Conservation (phyloP, 2,329 filamentous ascomycete species). For the Aspergillus hiratsukae region DNA sequence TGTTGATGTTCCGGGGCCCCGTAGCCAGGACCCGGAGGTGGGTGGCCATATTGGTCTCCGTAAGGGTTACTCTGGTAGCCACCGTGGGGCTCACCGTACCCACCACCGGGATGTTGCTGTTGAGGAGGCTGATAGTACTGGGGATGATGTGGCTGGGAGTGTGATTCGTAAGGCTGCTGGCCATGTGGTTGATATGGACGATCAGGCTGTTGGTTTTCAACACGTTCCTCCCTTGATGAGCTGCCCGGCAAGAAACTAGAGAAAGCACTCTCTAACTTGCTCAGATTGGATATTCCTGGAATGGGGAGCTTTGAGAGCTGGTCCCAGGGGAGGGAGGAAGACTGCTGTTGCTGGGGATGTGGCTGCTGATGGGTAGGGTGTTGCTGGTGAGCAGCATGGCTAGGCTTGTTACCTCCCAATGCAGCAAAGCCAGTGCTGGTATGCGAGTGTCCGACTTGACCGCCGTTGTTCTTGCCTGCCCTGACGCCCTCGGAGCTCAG, state of each 20-base stretch:
- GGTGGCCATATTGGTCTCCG: slow-evolving; percentile 3
- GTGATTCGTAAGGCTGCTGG: slow-evolving; percentile 3
- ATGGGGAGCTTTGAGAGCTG: slow-evolving; percentile 32
- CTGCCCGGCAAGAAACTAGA: slow-evolving; percentile 27
- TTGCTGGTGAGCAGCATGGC: slow-evolving; percentile 20
- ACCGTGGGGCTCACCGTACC: neutral
- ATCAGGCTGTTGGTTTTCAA: slow-evolving; percentile 5
- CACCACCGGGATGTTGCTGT: neutral
- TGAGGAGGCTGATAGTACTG: neutral
- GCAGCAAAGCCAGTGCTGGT: slow-evolving; percentile 23
- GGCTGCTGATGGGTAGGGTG: slow-evolving; percentile 13
- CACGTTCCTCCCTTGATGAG: slow-evolving; percentile 16
- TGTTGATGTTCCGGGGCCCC: slow-evolving; percentile 2
- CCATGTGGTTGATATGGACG: slow-evolving; percentile 4
- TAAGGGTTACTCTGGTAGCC: neutral
- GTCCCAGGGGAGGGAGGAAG: slow-evolving; percentile 26
- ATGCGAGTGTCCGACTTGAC: slow-evolving; percentile 29
- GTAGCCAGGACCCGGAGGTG: neutral
- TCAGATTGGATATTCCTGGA: slow-evolving; percentile 35
- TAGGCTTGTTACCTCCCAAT: slow-evolving; percentile 16
- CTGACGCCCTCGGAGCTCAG: slow-evolving; percentile 80
- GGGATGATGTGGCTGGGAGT: slow-evolving; percentile 4
- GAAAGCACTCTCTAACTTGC: slow-evolving; percentile 30
- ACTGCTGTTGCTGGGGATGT: slow-evolving; percentile 21
- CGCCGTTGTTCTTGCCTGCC: slow-evolving; percentile 63